These are phyloP conservation scores for Hyphopichia buzzinii DNA, from an alignment of 1,139 yeast species.

Conservation along the genomic window DNA sequence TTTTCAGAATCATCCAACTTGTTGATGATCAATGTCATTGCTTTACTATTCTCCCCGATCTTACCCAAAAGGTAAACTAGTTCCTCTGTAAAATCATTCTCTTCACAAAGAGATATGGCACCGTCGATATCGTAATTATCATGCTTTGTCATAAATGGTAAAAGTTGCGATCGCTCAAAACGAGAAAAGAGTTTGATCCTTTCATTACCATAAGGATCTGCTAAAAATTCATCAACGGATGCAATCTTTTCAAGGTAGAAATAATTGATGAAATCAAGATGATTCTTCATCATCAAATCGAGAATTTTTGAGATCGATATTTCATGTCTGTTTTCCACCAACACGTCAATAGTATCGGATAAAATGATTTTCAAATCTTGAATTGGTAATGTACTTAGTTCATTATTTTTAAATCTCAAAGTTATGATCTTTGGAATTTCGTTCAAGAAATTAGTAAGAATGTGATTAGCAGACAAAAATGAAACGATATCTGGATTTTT, in stretches of 20 bases:
- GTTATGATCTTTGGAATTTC: conserved; percentile 54
- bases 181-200: conserved; percentile 64
- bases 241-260: conserved; percentile 58
- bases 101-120: conserved; percentile 66
- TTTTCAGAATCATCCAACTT: conserved; percentile 72
- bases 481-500: conserved; percentile 56
- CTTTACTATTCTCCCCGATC: conserved; percentile 77
- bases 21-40: conserved; percentile 73
- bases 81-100: conserved; percentile 56
- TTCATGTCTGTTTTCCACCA: conserved; percentile 68
- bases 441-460: conserved; percentile 49
- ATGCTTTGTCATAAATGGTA: conserved; percentile 45
- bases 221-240: conserved; percentile 51
- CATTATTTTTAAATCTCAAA: conserved; percentile 35
- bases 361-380: conserved; percentile 40
- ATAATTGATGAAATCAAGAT: conserved; percentile 56
- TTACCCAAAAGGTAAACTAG: conserved; percentile 79
- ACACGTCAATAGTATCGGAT: conserved; percentile 47
- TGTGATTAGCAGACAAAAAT: conserved; percentile 60
- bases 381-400: conserved; percentile 39
- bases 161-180: conserved; percentile 51
- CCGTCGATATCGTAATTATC: conserved; percentile 64
- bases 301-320: conserved; percentile 53
- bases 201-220: conserved; percentile 61
- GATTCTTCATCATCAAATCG: conserved; percentile 38